Percentiles rank a stretch among this genome's conserved stretches.
Evolutionary conservation across 306 rosid genomes (phyloP).

Genomic region (Nissolia schottii): DNA sequence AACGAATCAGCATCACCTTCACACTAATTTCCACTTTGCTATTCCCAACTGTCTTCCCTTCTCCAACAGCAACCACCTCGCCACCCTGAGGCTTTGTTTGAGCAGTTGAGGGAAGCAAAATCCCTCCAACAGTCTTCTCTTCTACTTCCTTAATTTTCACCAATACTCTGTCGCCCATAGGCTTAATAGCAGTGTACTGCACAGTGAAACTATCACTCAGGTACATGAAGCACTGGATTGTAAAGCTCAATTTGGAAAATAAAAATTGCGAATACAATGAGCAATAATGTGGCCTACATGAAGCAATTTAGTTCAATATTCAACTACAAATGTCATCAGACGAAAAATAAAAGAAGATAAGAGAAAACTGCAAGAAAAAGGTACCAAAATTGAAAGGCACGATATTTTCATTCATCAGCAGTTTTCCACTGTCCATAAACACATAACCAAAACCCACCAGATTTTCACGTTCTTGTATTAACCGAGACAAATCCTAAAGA

Average conservation of each 20-base stretch:
- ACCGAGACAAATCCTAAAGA: neutral
- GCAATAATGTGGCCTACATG: too few relatives aligned
- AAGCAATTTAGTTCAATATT: neutral
- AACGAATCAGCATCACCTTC: constrained; percentile 38
- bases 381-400: neutral
- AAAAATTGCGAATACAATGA: neutral
- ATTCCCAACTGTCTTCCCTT: constrained; percentile 69
- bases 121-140: constrained; percentile 74
- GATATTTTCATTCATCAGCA: neutral
- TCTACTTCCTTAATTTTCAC: constrained; percentile 61
- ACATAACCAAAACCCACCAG: neutral
- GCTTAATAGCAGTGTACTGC: constrained; percentile 78
- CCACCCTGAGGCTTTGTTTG: constrained; percentile 90
- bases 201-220: neutral
- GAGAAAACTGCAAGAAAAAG: neutral
- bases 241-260: neutral
- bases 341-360: neutral
- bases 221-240: neutral
- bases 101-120: constrained; percentile 74
- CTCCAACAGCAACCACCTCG: constrained; percentile 87
- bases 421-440: neutral
- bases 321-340: neutral
- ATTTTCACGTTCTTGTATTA: neutral
- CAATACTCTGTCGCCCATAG: constrained; percentile 79
- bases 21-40: constrained; percentile 59